Conservation (phyloP, 2,329 filamentous ascomycete genomes). For the Aspergillus pseudoglaucus region DNA sequence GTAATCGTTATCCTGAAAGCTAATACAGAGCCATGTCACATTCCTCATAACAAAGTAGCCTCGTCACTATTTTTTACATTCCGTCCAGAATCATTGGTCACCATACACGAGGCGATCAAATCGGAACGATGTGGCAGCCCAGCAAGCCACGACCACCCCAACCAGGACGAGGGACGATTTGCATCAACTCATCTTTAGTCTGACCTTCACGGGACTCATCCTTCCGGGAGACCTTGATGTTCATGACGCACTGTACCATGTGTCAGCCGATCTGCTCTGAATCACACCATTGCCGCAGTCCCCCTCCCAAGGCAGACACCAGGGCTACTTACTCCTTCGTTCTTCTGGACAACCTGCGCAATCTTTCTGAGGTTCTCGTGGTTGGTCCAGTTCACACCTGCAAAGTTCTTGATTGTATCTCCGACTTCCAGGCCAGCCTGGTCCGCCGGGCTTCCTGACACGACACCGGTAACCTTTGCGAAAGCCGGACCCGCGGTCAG, state of each 20-base stretch:
- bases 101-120: conserved; percentile 45
- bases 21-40: conserved; percentile 10
- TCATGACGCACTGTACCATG: conserved; percentile 55
- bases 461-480: conserved; percentile 82
- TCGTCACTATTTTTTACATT: neutral
- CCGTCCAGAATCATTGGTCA: neutral
- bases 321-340: conserved; percentile 65
- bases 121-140: conserved; percentile 80
- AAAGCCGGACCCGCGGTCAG: conserved; percentile 50
- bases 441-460: conserved; percentile 70
- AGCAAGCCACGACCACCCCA: conserved; percentile 90
- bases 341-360: conserved; percentile 81
- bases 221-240: conserved; percentile 59
- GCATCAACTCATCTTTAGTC: conserved; percentile 56
- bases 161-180: conserved; percentile 66
- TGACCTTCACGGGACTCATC: conserved; percentile 38
- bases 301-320: neutral
- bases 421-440: conserved; percentile 71
- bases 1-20: neutral
- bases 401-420: conserved; percentile 79
- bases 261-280: conserved; percentile 2
- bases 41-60: conserved; percentile 8
- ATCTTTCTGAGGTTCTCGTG: conserved; percentile 81
- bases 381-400: conserved; percentile 73
- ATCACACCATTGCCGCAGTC: too few relatives aligned